These are phyloP conservation scores for Alternaria gansuensis DNA, from an alignment of 2,329 filamentous ascomycete genomes.

Conservation along the genomic window DNA sequence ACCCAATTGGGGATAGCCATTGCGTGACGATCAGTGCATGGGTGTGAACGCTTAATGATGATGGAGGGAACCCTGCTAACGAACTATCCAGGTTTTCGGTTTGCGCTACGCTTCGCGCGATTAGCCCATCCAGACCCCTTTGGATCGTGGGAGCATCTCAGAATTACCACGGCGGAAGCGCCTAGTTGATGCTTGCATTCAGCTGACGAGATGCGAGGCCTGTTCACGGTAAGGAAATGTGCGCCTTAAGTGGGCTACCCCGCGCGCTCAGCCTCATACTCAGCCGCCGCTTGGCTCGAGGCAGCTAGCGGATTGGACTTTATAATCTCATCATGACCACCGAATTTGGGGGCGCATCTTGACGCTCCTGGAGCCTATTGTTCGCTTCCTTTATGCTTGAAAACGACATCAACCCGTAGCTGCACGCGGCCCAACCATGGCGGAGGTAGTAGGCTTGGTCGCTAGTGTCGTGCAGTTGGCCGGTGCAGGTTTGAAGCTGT, in stretches of 20 bases:
- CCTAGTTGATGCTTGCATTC: neutral
- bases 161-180: neutral
- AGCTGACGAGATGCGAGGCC: neutral
- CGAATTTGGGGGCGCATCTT: neutral
- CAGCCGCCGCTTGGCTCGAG: constrained; percentile 11
- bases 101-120: constrained; percentile 8
- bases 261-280: constrained; percentile 10
- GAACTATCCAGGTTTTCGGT: constrained; percentile 19
- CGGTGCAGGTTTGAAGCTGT: constrained; percentile 42
- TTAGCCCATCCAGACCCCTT: neutral
- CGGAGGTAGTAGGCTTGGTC: constrained; percentile 38
- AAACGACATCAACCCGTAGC: neutral
- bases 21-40: constrained; percentile 29
- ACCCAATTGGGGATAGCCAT: constrained; percentile 26
- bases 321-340: neutral
- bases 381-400: neutral
- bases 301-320: neutral
- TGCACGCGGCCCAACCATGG: constrained; percentile 25
- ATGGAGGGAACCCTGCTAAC: constrained; percentile 23
- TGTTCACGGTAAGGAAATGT: neutral
- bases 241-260: neutral
- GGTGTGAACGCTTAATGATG: constrained; percentile 33
- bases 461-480: constrained; percentile 47
- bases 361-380: neutral
- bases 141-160: neutral